Conservation (phyloP, 805 yeast genomes). For the Yamadazyma laniorum region DNA sequence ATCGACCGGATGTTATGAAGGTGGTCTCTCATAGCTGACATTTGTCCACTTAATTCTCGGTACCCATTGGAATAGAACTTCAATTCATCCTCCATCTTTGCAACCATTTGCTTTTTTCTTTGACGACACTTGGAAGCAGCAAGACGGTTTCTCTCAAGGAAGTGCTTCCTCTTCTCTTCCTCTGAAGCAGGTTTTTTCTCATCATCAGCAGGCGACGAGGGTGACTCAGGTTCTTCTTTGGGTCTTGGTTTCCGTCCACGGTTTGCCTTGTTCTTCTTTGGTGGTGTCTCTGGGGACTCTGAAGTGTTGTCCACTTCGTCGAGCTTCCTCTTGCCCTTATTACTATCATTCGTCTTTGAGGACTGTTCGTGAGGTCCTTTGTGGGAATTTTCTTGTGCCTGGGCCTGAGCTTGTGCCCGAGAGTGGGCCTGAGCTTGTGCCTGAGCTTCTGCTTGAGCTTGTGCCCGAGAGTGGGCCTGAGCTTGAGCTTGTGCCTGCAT, state of each 20-base stretch:
- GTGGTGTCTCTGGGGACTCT: no score
- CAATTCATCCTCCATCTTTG: slow-evolving; percentile 78
- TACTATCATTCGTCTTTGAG: no score
- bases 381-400: no score
- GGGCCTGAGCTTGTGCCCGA: slow-evolving; percentile 12
- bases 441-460: slow-evolving; percentile 8
- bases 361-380: no score
- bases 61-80: slow-evolving; percentile 69
- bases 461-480: slow-evolving; percentile 8
- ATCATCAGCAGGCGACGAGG: slow-evolving; percentile 2
- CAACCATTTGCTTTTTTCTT: slow-evolving; percentile 85
- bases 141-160: slow-evolving; percentile 84
- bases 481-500: slow-evolving; percentile 8
- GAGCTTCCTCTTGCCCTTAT: no score
- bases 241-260: slow-evolving; percentile 11
- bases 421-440: slow-evolving; percentile 10
- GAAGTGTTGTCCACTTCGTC: no score
- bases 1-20: slow-evolving; percentile 48
- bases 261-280: slow-evolving; percentile 4
- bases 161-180: slow-evolving; percentile 61
- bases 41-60: slow-evolving; percentile 58
- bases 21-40: slow-evolving; percentile 58
- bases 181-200: slow-evolving; percentile 18
- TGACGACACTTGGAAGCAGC: slow-evolving; percentile 97
- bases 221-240: slow-evolving; percentile 5